Conservation (phyloP, 345 rosid genomes). For the Linum usitatissimum region DNA sequence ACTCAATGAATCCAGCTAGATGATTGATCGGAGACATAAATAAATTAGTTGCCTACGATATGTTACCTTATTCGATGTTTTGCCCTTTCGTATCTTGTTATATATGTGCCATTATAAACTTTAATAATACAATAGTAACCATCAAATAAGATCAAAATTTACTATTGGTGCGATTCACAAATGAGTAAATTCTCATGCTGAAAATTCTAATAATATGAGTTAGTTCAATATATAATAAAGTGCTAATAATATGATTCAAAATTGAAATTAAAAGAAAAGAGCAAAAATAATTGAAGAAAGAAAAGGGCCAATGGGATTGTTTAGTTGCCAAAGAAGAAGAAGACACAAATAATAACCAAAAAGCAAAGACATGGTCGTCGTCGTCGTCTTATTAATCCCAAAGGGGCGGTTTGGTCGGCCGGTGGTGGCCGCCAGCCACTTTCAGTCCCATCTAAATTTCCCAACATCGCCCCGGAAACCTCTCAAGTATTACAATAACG, state of each 20-base stretch:
- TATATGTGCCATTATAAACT: too few relatives aligned
- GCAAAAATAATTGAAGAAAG: background rate
- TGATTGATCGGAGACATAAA: too few relatives aligned
- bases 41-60: too few relatives aligned
- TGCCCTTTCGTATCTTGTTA: too few relatives aligned
- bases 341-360: slow-evolving; percentile 2
- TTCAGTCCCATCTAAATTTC: background rate
- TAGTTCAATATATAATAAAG: too few relatives aligned
- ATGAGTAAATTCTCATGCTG: too few relatives aligned
- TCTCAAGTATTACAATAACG: background rate
- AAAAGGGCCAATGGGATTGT: background rate
- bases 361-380: slow-evolving; percentile 16
- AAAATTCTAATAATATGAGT: too few relatives aligned
- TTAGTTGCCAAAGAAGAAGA: background rate
- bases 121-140: too few relatives aligned
- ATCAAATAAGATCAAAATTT: too few relatives aligned
- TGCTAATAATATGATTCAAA: background rate
- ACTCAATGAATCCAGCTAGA: too few relatives aligned
- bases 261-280: background rate
- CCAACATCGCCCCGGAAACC: background rate
- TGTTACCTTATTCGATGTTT: too few relatives aligned
- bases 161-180: too few relatives aligned
- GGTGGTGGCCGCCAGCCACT: slow-evolving; percentile 24
- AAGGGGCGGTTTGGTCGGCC: slow-evolving; percentile 85
- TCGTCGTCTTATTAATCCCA: background rate